phyloP scores from a whole-genome alignment of 2,329 filamentous ascomycete genomes.

The Hypoxylon sp. region DNA sequence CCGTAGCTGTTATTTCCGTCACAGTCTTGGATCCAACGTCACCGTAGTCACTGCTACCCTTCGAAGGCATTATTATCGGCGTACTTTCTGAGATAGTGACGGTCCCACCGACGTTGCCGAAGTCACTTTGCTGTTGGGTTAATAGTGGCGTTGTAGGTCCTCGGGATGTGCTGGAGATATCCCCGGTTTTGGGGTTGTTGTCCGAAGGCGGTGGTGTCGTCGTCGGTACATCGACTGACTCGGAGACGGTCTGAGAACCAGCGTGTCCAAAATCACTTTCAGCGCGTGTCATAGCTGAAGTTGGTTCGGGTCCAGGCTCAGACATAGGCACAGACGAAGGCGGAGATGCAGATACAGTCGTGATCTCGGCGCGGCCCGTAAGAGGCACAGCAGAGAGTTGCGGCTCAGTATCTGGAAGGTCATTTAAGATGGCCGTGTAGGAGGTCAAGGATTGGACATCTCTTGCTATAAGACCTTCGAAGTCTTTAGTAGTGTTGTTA shows the following conservation, averaged over 20 bases:
- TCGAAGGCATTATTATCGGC: neutral
- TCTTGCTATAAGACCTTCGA: slow-evolving; percentile 23
- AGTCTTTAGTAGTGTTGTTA: slow-evolving; percentile 20
- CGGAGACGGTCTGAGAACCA: slow-evolving; percentile 29
- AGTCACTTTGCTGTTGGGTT: slow-evolving; percentile 28
- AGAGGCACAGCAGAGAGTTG: neutral
- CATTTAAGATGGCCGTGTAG: neutral
- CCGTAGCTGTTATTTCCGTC: slow-evolving; percentile 3
- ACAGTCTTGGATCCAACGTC: slow-evolving; percentile 17
- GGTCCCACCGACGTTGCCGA: slow-evolving; percentile 22
- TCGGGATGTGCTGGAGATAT: neutral
- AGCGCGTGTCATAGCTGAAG: neutral
- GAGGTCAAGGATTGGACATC: slow-evolving; percentile 4
- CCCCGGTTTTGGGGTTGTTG: neutral
- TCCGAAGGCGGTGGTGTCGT: slow-evolving; percentile 7
- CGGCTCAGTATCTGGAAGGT: neutral
- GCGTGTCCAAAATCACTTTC: slow-evolving; percentile 28
- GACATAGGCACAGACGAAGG: neutral
- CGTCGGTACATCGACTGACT: neutral
- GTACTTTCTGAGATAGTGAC: slow-evolving; percentile 28
- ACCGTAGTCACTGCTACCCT: slow-evolving; percentile 23
- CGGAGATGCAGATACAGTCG: neutral
- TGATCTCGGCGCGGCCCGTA: slow-evolving; percentile 17
- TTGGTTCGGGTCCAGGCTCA: neutral
- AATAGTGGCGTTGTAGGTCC: slow-evolving; percentile 1